A percentile compares a stretch with the other conserved stretches of the same genome.
phyloP scores from a whole-genome alignment of 1,284 basidiomycete genomes.

The Stygiomarasmius scandens region DNA sequence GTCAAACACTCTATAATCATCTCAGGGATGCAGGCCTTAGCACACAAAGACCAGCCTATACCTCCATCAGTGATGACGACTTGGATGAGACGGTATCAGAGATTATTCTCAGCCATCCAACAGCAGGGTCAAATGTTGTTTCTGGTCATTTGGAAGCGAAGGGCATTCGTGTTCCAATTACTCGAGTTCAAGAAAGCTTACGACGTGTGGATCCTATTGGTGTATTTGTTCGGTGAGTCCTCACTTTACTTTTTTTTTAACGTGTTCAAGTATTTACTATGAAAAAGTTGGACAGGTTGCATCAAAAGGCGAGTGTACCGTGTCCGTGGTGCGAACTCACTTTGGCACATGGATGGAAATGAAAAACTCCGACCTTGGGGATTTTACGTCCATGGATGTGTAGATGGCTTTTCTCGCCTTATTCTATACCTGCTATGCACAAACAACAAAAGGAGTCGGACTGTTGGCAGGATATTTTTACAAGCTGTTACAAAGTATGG shows the following conservation, averaged over 20 bases:
- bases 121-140: conserved; percentile 11
- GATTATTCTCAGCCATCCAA: conserved; percentile 13
- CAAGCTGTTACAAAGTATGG: conserved; percentile 21
- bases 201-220: conserved; percentile 9
- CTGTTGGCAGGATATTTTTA: conserved; percentile 27
- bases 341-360: conserved; percentile 22
- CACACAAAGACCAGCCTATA: not conserved
- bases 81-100: conserved; percentile 12
- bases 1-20: conserved; percentile 15
- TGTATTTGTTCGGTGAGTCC: conserved; percentile 8
- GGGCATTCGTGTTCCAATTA: not conserved
- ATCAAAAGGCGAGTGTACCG: conserved; percentile 18
- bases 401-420: conserved; percentile 33
- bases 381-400: conserved; percentile 31
- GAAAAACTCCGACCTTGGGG: conserved; percentile 20
- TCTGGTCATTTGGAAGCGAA: conserved; percentile 4
- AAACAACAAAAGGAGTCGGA: conserved; percentile 27
- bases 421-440: conserved; percentile 27
- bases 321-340: conserved; percentile 21
- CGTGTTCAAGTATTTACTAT: not conserved
- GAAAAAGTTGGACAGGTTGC: conserved; percentile 13
- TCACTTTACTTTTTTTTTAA: not conserved
- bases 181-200: conserved; percentile 8
- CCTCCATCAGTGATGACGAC: conserved; percentile 10
- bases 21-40: conserved; percentile 4